A percentile compares a stretch with the other conserved stretches of the same genome.
These are phyloP conservation scores for Chalciporus sp. DNA, from an alignment of 1,284 basidiomycete genomes.

Conservation along the genomic window DNA sequence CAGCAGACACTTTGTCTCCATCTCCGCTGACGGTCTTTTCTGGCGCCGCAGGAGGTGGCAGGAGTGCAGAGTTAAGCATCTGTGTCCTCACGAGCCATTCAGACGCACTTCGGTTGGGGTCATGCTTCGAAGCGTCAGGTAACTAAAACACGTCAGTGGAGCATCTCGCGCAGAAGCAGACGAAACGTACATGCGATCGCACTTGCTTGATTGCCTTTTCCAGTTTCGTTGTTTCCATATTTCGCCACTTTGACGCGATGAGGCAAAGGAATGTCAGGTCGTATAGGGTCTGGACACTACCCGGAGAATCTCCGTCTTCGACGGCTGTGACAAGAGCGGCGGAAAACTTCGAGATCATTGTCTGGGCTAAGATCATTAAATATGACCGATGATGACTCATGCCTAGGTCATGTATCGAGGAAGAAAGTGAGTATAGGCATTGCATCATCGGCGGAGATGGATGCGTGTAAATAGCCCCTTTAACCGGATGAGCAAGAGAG, in stretches of 20 bases:
- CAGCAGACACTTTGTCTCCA: constrained; percentile 40
- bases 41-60: constrained; percentile 35
- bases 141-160: constrained; percentile 19
- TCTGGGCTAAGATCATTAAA: constrained; percentile 38
- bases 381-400: constrained; percentile 40
- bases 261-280: constrained; percentile 56
- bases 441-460: constrained; percentile 58
- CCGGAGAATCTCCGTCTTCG: constrained; percentile 31
- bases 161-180: not conserved
- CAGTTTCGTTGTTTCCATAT: constrained; percentile 24
- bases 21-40: constrained; percentile 17
- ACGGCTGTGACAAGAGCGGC: constrained; percentile 43
- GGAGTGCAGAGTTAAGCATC: constrained; percentile 48
- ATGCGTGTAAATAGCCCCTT: constrained; percentile 30
- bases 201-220: constrained; percentile 31
- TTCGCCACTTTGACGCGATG: constrained; percentile 42
- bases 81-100: constrained; percentile 42
- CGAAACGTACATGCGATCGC: constrained; percentile 18
- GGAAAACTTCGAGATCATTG: constrained; percentile 39
- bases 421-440: constrained; percentile 56
- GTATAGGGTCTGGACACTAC: constrained; percentile 35
- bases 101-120: constrained; percentile 21
- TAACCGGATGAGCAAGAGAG: constrained; percentile 7
- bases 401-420: constrained; percentile 55
- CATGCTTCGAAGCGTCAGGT: constrained; percentile 4